Base-by-base conservation (phyloP, 2,329 filamentous ascomycete genomes). In the Aureobasidium sp. region DNA sequence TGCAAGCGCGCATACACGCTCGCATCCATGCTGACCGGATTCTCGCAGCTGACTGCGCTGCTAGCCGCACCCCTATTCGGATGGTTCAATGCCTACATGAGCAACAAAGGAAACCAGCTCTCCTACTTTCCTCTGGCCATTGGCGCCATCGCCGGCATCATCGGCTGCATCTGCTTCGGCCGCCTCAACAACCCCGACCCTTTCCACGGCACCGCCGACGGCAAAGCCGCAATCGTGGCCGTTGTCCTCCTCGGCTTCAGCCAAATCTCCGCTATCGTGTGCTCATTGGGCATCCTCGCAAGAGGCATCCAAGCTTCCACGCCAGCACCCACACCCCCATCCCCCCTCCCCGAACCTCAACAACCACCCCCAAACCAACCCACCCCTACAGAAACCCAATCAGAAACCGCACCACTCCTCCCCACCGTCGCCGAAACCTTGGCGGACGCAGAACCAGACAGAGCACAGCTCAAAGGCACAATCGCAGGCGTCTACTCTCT, bases 241-340 rank as follows among this genome's bases (percentile, higher is more conserved):
- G 90, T 91, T 45, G 84, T 87, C 0, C 76, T 96, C 20, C 85
- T 97, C 42, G 94, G 94, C 15, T 84, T 96, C 70, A 95, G 90
- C 69, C 94, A 99, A 75, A 97, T 99, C 65, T 94, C 93, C 2
- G 89, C 91, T 12, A 97, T 99, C 63, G 94, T 99, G 0, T 97
- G 92, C 76, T 96, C 90, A 66, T 82, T 99, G n/a, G 91, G 90
- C 0, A 85, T 94, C 0, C 82, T 99, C 2, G 91, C 91, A 41
- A 85, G 86, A 17, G 92, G 91, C 4, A 87, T 97, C 25, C 64
- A 65, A 41, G 57, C 45, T 14, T 34, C 62, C 20, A 8, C 39
- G 9, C 41, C 61, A 5, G 5, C 34, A 6, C 15, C 39, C 12
- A n/a, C 8, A n/a, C 34, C 48, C 20, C 29, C 55, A 25, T 20